Evolutionary conservation across 768 basidiomycete genomes (phyloP).

Genomic region (Suillus occidentalis): DNA sequence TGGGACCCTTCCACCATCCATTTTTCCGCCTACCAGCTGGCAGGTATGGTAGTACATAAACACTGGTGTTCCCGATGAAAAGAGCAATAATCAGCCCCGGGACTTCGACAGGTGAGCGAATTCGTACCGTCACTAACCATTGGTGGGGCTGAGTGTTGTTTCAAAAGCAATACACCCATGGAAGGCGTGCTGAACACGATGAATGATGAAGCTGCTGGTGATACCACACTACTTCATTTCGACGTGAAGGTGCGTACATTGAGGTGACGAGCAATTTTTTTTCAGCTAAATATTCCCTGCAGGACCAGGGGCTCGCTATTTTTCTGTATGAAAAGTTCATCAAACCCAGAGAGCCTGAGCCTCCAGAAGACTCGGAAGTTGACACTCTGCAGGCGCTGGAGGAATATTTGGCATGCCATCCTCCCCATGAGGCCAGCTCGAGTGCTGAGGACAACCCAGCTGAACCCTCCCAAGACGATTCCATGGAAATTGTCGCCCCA

Average conservation of each 20-base stretch:
- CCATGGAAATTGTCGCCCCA: constrained; percentile 6
- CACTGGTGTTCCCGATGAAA: too few species aligned
- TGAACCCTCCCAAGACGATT: constrained; percentile 8
- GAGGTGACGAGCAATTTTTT: neutral
- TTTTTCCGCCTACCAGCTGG: neutral
- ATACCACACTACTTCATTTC: neutral
- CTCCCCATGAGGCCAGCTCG: neutral
- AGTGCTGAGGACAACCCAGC: neutral
- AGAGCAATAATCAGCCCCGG: neutral
- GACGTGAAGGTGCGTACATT: neutral
- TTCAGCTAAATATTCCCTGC: neutral
- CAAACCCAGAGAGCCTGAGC: neutral
- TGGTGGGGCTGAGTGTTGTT: neutral
- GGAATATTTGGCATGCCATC: constrained; percentile 10
- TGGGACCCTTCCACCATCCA: neutral
- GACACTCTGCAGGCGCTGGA: neutral
- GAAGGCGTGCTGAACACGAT: too few species aligned
- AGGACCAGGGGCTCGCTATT: neutral
- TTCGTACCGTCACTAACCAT: neutral
- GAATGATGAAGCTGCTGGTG: neutral
- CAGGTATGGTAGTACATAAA: neutral
- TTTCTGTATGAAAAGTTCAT: neutral
- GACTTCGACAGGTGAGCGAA: too few species aligned
- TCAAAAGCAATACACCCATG: neutral
- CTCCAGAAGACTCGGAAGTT: neutral